Percentiles rank a stretch among this genome's conserved stretches.
Conservation (phyloP, 768 basidiomycete genomes). For the Mycena filopes region DNA sequence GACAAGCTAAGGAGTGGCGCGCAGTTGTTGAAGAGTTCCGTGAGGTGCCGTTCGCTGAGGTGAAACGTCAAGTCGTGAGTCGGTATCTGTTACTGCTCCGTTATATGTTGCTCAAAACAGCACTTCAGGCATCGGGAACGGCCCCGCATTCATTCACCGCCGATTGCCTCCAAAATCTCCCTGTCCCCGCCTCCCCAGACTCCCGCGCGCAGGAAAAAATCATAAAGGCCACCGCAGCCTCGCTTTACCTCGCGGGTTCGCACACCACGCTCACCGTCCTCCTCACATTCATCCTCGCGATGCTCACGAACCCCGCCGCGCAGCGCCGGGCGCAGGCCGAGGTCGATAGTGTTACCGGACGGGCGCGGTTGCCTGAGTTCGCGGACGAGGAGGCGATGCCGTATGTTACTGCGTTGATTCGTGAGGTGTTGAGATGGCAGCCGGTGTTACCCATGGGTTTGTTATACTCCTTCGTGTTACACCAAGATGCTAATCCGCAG, state of each 20-base stretch:
- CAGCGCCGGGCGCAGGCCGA: conserved; percentile 45
- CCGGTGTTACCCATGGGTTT: conserved; percentile 18
- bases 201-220: not conserved
- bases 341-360: conserved; percentile 43
- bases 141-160: conserved; percentile 3
- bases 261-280: conserved; percentile 49
- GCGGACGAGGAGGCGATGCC: conserved; percentile 39
- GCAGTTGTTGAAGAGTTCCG: conserved; percentile 8
- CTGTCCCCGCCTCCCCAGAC: not conserved
- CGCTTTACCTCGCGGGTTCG: conserved; percentile 28
- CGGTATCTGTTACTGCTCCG: too few relatives aligned
- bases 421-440: conserved; percentile 19
- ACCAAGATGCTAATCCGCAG: too few relatives aligned
- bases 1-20: conserved; percentile 39
- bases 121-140: not conserved
- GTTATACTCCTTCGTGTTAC: not conserved
- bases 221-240: conserved; percentile 16
- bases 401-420: conserved; percentile 17
- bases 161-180: not conserved
- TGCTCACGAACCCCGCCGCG: conserved; percentile 39
- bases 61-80: conserved; percentile 28
- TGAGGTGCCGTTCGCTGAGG: conserved; percentile 29
- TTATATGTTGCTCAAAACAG: not conserved
- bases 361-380: conserved; percentile 38
- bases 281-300: conserved; percentile 46